Evolutionary conservation across 2,329 filamentous ascomycete genomes (phyloP).

Genomic region (Phialophora verrucosa): DNA sequence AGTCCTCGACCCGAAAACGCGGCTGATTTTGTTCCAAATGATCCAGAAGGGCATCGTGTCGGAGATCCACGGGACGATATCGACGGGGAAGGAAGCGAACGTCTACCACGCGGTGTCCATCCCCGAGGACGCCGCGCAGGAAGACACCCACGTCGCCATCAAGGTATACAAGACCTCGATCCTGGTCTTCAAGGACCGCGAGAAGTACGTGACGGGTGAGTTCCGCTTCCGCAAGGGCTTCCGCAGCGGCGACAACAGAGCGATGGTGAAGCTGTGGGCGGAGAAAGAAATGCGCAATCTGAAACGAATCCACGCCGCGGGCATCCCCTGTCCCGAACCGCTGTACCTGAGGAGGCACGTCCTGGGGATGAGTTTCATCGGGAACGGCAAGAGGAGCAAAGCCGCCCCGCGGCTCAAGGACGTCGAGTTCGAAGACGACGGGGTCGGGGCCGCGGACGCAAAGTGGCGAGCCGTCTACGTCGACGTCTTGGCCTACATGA

Average conservation of each 20-base stretch:
- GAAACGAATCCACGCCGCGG: conserved; percentile 78
- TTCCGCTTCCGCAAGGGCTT: conserved; percentile 89
- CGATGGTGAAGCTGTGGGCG: conserved; percentile 98
- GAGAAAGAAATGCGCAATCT: conserved; percentile 98
- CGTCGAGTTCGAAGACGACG: conserved; percentile 67
- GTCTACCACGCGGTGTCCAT: conserved; percentile 86
- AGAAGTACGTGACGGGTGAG: conserved; percentile 94
- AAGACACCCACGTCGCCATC: conserved; percentile 76
- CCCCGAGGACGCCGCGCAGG: conserved; percentile 58
- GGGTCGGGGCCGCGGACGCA: conserved; percentile 51
- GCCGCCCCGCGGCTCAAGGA: conserved; percentile 89
- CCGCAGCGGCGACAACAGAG: conserved; percentile 91
- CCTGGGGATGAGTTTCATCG: conserved; percentile 91
- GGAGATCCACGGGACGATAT: conserved; percentile 92
- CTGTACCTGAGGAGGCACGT: conserved; percentile 91
- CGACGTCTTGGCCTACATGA: conserved; percentile 86
- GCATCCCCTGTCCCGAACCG: conserved; percentile 89
- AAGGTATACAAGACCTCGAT: conserved; percentile 99
- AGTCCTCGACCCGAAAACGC: conserved; percentile 89
- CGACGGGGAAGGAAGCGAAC: conserved; percentile 97
- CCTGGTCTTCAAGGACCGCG: conserved; percentile 95
- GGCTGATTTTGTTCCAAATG: conserved; percentile 94
- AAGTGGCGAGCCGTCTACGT: conserved; percentile 81
- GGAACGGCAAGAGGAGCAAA: conserved; percentile 83
- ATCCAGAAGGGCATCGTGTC: conserved; percentile 89